Evolutionary conservation across 257 asterid genomes (phyloP), one percentile per base, ranked within the genome.

Genomic region (Nyctanthes arbortristis): DNA sequence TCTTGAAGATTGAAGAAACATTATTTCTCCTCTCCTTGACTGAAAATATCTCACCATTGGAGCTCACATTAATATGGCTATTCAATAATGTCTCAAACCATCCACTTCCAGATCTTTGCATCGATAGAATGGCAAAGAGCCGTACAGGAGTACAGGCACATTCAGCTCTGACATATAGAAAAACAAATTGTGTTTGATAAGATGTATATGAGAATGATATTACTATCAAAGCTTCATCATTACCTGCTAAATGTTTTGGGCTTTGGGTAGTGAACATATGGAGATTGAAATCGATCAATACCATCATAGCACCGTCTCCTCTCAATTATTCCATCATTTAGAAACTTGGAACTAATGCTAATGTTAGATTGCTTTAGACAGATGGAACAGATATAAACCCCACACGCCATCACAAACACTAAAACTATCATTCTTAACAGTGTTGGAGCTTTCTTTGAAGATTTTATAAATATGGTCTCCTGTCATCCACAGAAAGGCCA

Each of bases 71-170:
- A 43, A 72, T 72, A 73, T 93, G 99, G 80, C 90, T 91, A 79
- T 91, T 93, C 78, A 93, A 75, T 40, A 93, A 74, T 10, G 99
- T 91, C 82, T 93, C 99, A 24, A 93, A 91, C 99, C 99, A 93
- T 55, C 99, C 96, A 68, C 97, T 91, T 73, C 99, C 99, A 8
- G 97, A 91, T 83, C 99, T 86, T 83, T 93, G 99, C 96, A 89
- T 85, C 0, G 99, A 87, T 61, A 93, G 62, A 75, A 93, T 93
- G 33, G 94, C 81, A 40, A 93, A 93, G 77, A 61, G 81, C 22
- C 94, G 82, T 45, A 91, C 94, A 5, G 97, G 96, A 77, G 87
- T 93, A 79, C 96, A 84, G 29, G 78, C 85, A 76, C 97, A 93
- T 78, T 89, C 97, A 34, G 71, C 85, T 88, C 99, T 93, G 69